Percentiles rank a stretch among this genome's conserved stretches.
Evolutionary conservation across 2,329 filamentous ascomycete species (phyloP).

Genomic region (Lachnellula occidentalis): DNA sequence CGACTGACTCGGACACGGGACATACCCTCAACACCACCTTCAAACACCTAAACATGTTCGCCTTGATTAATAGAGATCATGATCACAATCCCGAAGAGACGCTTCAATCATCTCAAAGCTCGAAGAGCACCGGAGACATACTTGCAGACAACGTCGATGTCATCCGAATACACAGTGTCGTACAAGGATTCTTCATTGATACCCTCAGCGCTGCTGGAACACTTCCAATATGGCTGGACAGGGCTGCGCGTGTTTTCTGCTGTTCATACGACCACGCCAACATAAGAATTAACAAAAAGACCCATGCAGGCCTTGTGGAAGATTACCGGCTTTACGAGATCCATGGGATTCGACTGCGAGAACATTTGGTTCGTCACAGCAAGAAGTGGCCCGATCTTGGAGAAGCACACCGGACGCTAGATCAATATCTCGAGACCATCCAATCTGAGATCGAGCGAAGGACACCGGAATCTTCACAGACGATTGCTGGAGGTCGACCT

Average conservation of each 20-base stretch:
- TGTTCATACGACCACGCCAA: constrained; percentile 44
- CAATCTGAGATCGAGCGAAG: constrained; percentile 39
- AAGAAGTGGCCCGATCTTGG: constrained; percentile 29
- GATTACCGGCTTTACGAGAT: constrained; percentile 49
- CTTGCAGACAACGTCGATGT: constrained; percentile 43
- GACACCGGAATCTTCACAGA: constrained; percentile 36
- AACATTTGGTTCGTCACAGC: constrained; percentile 38
- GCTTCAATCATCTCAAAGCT: constrained; percentile 26
- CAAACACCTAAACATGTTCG: constrained; percentile 45
- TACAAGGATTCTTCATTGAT: constrained; percentile 49
- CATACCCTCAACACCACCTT: constrained; percentile 41
- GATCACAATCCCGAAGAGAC: constrained; percentile 34
- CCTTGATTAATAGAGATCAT: constrained; percentile 42
- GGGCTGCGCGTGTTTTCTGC: constrained; percentile 44
- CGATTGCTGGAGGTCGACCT: constrained; percentile 33
- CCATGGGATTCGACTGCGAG: constrained; percentile 43
- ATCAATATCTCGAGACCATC: constrained; percentile 35
- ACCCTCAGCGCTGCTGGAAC: constrained; percentile 36
- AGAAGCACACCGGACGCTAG: constrained; percentile 32
- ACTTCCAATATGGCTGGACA: constrained; percentile 44
- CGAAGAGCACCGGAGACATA: constrained; percentile 38
- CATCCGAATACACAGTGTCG: constrained; percentile 45
- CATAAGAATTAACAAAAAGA: constrained; percentile 37
- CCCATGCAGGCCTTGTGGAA: constrained; percentile 41
- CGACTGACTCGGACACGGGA: constrained; percentile 32